Percentiles rank a stretch among this genome's conserved stretches.
Evolutionary conservation across 2,329 filamentous ascomycete genomes (phyloP).

Genomic region (Fusarium multiceps): DNA sequence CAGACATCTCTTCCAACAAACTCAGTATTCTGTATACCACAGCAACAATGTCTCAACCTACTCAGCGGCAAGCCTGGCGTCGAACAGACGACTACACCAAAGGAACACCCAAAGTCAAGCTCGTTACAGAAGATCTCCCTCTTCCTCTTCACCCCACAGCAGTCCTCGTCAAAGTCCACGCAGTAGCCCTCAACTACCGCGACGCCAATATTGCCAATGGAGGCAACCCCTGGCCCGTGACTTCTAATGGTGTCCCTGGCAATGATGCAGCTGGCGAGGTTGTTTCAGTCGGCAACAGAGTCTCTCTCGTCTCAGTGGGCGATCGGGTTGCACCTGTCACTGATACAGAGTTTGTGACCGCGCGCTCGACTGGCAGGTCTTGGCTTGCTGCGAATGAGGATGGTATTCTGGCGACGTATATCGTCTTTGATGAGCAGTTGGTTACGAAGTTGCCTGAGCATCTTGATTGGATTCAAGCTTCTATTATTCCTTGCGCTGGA

Average conservation of each 20-base stretch:
- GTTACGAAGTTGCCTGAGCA: constrained; percentile 52
- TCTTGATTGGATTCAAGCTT: constrained; percentile 52
- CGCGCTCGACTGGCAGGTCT: constrained; percentile 50
- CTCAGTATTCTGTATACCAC: too few relatives aligned
- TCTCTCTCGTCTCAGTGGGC: constrained; percentile 48
- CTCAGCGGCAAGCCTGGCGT: constrained; percentile 42
- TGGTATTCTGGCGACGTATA: constrained; percentile 55
- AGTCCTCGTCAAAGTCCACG: constrained; percentile 49
- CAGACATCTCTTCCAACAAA: background rate
- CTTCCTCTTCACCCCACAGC: constrained; percentile 47
- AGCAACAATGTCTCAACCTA: constrained; percentile 15
- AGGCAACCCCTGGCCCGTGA: constrained; percentile 56
- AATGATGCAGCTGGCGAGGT: constrained; percentile 58
- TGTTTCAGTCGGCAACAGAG: constrained; percentile 51
- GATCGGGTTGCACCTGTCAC: constrained; percentile 54
- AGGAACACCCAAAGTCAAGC: constrained; percentile 49
- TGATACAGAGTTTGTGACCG: constrained; percentile 55
- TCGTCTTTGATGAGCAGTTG: constrained; percentile 54
- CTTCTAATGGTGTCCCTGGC: constrained; percentile 47
- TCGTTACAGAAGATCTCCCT: constrained; percentile 49
- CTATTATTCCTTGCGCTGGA: constrained; percentile 57
- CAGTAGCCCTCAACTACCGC: constrained; percentile 51
- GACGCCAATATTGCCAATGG: constrained; percentile 54
- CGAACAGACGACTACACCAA: constrained; percentile 48
- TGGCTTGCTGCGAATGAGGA: constrained; percentile 59